Base-by-base conservation (phyloP, 306 rosid genomes). In the Alnus glutinosa region DNA sequence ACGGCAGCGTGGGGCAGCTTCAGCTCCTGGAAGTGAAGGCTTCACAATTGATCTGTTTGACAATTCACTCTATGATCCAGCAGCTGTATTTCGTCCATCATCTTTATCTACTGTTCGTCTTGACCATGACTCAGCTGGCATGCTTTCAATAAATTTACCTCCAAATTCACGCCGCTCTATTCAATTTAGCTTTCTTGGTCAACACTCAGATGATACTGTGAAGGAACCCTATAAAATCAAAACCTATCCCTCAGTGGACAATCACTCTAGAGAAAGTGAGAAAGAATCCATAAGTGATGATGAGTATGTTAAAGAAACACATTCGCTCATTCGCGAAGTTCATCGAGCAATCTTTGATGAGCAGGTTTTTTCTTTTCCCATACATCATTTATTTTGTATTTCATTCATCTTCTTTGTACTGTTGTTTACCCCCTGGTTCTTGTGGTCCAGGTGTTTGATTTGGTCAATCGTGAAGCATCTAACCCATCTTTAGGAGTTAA, bases 21-120 rank as follows among this genome's bases (percentile, higher is more conserved):
- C 92, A 75, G 86, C 85, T 81, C 91, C 98, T 52, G 98, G 92
- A 80, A 93, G 82, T 88, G 99, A 93, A 86, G 97, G 98, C 85
- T 95, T 95, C 86, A 90, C 96, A 77, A 87, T 95, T 62, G 99
- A 95, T 85, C 89, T 95, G 78, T 95, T 92, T 89, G 97, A 93
- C 86, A 95, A 73, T 86, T 86, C 87, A 1, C 73, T 85, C 32
- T 86, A 88, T 83, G 94, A 95, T 75, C 89, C 93, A 72, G 86
- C 88, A 28, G 79, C 94, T 80, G 75, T 87, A 66, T 62, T 83
- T 81, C 87, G 94, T 69, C 85, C 94, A 46, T 77, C 89, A 54
- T 80, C 86, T 81, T 80, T 85, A 77, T 95, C 97, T 77, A 88
- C 86, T 63, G 91, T 90, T 80, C 89, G 87, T 72, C 88, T 95